Evolutionary conservation across 129 eudicot genomes (phyloP).

Genomic region (Cynara cardunculus): DNA sequence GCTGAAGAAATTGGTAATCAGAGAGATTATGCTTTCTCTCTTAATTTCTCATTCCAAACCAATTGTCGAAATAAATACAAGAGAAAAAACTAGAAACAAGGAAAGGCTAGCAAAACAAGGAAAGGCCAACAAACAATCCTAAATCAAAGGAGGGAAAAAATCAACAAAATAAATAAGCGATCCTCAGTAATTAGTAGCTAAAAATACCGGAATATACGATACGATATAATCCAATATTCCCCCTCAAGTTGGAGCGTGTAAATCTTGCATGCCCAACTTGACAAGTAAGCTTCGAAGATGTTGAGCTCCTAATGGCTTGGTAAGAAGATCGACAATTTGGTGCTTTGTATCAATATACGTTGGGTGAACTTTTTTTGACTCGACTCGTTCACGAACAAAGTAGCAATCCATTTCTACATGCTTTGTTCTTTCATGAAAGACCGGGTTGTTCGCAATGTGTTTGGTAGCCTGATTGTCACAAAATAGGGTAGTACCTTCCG

Average conservation of each 20-base stretch:
- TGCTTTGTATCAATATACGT: not conserved
- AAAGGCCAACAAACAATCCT: too few species aligned
- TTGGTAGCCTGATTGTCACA: not conserved
- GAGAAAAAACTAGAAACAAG: too few species aligned
- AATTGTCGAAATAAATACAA: too few species aligned
- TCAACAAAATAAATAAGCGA: too few species aligned
- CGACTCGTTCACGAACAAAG: not conserved
- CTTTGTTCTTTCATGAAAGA: not conserved
- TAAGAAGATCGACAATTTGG: not conserved
- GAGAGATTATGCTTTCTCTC: too few species aligned
- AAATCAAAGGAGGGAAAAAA: too few species aligned
- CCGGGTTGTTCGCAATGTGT: not conserved
- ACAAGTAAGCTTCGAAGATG: not conserved
- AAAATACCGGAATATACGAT: too few species aligned
- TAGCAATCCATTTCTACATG: not conserved
- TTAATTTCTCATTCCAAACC: too few species aligned
- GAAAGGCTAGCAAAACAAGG: too few species aligned
- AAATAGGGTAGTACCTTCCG: not conserved
- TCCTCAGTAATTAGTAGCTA: too few species aligned
- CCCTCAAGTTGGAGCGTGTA: not conserved
- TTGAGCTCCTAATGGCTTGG: not conserved
- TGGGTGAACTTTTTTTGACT: not conserved
- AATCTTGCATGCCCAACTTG: not conserved
- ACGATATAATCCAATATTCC: too few species aligned
- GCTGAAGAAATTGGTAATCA: too few species aligned